Conservation (phyloP, 2,329 filamentous ascomycete genomes). For the Fusarium sp. region DNA sequence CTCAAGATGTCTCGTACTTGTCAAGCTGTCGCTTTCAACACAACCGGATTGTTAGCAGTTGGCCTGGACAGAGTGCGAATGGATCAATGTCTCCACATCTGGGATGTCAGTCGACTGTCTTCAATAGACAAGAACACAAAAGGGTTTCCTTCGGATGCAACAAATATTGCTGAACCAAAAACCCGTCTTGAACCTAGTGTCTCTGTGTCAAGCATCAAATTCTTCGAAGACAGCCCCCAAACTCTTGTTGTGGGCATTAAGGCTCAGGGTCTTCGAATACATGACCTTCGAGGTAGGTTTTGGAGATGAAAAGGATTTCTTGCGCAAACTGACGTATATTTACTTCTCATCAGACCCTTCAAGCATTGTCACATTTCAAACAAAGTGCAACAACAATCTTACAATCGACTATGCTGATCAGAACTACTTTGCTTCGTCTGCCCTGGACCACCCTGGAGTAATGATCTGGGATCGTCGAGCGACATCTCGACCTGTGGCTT, state of each 20-base stretch:
- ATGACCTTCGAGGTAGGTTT: slow-evolving; percentile 77
- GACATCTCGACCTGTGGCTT: slow-evolving; percentile 63
- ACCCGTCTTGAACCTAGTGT: slow-evolving; percentile 72
- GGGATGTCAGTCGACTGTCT: slow-evolving; percentile 75
- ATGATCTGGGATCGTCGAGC: slow-evolving; percentile 82
- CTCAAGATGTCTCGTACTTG: slow-evolving; percentile 81
- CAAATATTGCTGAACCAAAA: slow-evolving; percentile 66
- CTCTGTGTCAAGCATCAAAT: slow-evolving; percentile 84
- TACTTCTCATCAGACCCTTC: slow-evolving; percentile 54
- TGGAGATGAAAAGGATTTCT: background rate
- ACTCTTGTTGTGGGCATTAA: slow-evolving; percentile 81
- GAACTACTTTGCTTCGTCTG: slow-evolving; percentile 86
- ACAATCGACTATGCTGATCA: slow-evolving; percentile 82
- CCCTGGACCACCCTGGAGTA: slow-evolving; percentile 77
- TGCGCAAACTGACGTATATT: background rate
- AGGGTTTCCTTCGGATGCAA: slow-evolving; percentile 62
- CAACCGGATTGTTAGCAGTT: slow-evolving; percentile 76
- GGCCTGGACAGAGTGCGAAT: slow-evolving; percentile 84
- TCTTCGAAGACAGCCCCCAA: slow-evolving; percentile 81
- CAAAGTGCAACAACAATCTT: slow-evolving; percentile 75
- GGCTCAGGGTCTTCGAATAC: slow-evolving; percentile 77
- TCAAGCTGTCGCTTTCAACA: slow-evolving; percentile 84
- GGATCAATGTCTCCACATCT: slow-evolving; percentile 84
- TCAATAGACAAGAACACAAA: slow-evolving; percentile 57
- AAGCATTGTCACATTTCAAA: slow-evolving; percentile 68